phyloP scores from a whole-genome alignment of 257 asterid genomes.

The Solanum clarkiae region DNA sequence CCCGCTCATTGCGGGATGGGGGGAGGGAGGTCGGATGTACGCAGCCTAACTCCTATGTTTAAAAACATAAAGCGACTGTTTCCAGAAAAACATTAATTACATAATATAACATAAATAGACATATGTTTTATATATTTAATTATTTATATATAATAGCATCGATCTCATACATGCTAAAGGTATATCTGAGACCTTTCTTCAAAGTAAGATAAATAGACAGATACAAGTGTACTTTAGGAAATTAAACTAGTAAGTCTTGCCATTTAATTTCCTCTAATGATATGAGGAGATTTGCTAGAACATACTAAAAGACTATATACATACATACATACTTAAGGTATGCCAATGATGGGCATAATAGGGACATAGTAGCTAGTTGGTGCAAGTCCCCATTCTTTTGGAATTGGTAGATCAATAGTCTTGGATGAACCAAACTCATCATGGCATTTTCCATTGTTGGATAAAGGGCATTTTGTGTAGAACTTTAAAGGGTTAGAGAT shows the following conservation, averaged over 20 bases:
- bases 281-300: neutral
- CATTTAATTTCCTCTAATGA: neutral
- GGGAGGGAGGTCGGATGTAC: too few species aligned
- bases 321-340: slow-evolving; percentile 32
- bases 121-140: neutral
- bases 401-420: slow-evolving; percentile 73
- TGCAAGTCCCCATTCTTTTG: slow-evolving; percentile 81
- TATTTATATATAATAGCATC: neutral
- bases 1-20: too few species aligned
- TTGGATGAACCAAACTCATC: slow-evolving; percentile 59
- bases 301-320: neutral
- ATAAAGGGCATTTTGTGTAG: slow-evolving; percentile 45
- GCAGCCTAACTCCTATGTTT: too few species aligned
- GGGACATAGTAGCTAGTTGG: slow-evolving; percentile 77
- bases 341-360: slow-evolving; percentile 76
- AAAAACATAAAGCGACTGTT: too few species aligned
- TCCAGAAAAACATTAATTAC: neutral
- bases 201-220: neutral
- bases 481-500: slow-evolving; percentile 43
- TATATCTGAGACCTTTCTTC: neutral
- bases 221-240: neutral
- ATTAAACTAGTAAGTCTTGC: neutral
- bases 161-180: neutral
- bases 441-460: slow-evolving; percentile 21
- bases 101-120: neutral